Percentiles rank a stretch among this genome's conserved stretches.
These are phyloP conservation scores for Colletotrichum abscissum DNA, from an alignment of 2,329 filamentous ascomycete species.

Conservation along the genomic window DNA sequence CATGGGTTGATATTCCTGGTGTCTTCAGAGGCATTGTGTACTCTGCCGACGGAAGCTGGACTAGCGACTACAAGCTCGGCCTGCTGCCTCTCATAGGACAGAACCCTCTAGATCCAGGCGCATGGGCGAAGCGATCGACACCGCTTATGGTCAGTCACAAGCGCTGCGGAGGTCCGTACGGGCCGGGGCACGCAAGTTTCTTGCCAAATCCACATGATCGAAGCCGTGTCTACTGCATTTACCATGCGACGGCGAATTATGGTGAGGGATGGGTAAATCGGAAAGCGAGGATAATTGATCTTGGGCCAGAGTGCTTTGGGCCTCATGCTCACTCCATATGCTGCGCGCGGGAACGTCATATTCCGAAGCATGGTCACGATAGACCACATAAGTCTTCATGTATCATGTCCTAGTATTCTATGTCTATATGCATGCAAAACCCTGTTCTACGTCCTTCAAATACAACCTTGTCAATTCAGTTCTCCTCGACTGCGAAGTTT, in stretches of 20 bases:
- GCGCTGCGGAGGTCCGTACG: constrained; percentile 58
- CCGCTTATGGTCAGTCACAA: constrained; percentile 64
- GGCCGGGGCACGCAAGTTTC: constrained; percentile 69
- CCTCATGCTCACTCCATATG: constrained; percentile 34
- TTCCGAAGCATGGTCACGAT: constrained; percentile 16
- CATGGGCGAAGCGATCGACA: constrained; percentile 63
- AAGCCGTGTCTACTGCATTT: constrained; percentile 65
- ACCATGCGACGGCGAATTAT: constrained; percentile 62
- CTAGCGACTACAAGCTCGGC: constrained; percentile 63
- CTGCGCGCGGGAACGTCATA: constrained; percentile 31
- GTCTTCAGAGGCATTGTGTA: constrained; percentile 64
- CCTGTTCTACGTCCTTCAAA: too few relatives aligned
- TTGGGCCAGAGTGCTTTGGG: constrained; percentile 33
- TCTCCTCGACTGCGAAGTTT: constrained; percentile 15
- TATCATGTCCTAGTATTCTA: constrained; percentile 17
- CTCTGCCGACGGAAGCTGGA: constrained; percentile 69
- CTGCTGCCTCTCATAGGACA: constrained; percentile 64
- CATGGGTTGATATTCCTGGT: constrained; percentile 60
- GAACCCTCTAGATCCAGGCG: constrained; percentile 54
- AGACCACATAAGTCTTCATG: constrained; percentile 2
- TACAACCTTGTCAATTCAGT: background rate
- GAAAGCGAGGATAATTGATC: constrained; percentile 37
- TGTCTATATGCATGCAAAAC: background rate
- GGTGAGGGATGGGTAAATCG: constrained; percentile 38
- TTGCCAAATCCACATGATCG: constrained; percentile 65